Percentiles rank a stretch among this genome's conserved stretches.
phyloP scores from a whole-genome alignment of 768 basidiomycete genomes.

The Russula foetens region DNA sequence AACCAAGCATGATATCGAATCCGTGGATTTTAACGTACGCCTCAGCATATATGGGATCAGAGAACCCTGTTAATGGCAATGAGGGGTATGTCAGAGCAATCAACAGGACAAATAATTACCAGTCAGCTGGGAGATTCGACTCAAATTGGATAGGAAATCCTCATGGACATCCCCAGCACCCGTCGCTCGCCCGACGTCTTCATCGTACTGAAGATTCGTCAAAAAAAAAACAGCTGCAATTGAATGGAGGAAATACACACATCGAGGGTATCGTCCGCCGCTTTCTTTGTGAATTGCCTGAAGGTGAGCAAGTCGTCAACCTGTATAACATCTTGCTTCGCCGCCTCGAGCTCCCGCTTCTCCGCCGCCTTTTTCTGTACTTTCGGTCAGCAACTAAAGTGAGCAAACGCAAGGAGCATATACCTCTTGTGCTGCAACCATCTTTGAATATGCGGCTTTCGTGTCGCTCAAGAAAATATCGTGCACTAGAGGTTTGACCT shows the following conservation, averaged over 20 bases:
- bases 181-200: constrained; percentile 84
- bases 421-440: constrained; percentile 94
- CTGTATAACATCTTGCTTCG: constrained; percentile 66
- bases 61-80: constrained; percentile 57
- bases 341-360: constrained; percentile 76
- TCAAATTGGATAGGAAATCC: constrained; percentile 92
- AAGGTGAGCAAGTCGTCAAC: constrained; percentile 90
- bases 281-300: constrained; percentile 93
- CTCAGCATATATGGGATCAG: constrained; percentile 97
- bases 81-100: not conserved
- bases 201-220: constrained; percentile 55
- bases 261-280: constrained; percentile 69
- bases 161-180: constrained; percentile 77
- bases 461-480: constrained; percentile 81
- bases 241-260: constrained; percentile 28
- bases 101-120: constrained; percentile 36
- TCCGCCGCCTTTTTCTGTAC: constrained; percentile 79
- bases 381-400: not conserved
- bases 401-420: constrained; percentile 8
- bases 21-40: constrained; percentile 97
- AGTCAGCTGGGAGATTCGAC: constrained; percentile 87
- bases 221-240: not conserved
- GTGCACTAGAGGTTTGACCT: constrained; percentile 45
- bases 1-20: constrained; percentile 91
- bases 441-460: constrained; percentile 85